Evolutionary conservation across 169 alveolate species (phyloP), one percentile per base, ranked within the genome.

Genomic region (Cryptosporidium tyzzeri): DNA sequence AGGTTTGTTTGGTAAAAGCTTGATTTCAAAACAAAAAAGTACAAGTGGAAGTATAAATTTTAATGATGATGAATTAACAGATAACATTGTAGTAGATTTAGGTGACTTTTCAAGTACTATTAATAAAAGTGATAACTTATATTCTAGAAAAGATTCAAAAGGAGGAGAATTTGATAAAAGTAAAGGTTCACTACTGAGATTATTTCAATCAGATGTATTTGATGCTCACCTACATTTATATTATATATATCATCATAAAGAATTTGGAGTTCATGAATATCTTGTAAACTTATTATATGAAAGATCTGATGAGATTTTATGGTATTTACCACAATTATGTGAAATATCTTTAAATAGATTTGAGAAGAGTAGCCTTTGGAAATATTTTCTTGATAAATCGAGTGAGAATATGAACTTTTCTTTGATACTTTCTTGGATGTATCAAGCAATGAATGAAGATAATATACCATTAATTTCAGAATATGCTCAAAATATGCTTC

Each of bases 241-340:
- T 69, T 96, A 96, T 87, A 92, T 96, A 55, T 96, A 92, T 67
- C 96, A 95, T 84, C 93, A 93, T 74, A 94, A 93, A 91, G 97
- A 95, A 71, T 91, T 94, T 35, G 98, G 98, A 7, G 96, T 95
- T 26, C 98, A 96, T 80, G 97, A 96, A 51, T 96, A 95, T 71
- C 93, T 96, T 37, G 98, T 96, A 18, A 96, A 96, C 89, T 84
- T 95, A 48, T 94, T 96, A 33, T 96, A 96, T 71, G 93, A 85
- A 35, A 95, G 92, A 21, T 85, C 93, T 59, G 93, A 94, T 41
- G 97, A 94, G 45, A 93, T 94, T n/a, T 65, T 91, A 85, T 95
- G 94, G 92, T 95, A 95, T 62, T 87, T 95, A 23, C 97, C 97
- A 14, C 97, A 95, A 44, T 85, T 95, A 68, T 93, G 92, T 37